Evolutionary conservation across 495 filamentous ascomycete genomes (phyloP).

Genomic region (Cenococcum geophilum): DNA sequence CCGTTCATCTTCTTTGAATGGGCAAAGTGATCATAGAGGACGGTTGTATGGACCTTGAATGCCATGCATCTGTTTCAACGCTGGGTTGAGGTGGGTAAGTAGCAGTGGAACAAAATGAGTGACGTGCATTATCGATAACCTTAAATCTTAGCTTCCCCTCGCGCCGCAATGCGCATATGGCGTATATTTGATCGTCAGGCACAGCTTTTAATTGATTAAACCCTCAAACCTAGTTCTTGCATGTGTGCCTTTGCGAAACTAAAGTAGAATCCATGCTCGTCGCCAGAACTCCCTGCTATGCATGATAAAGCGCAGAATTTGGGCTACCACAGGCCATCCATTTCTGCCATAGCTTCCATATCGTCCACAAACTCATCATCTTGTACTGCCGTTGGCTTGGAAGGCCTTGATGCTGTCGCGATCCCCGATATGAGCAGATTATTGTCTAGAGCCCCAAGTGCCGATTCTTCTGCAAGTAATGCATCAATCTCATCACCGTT

Average conservation of each 20-base stretch:
- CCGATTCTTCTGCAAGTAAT: slow-evolving; percentile 39
- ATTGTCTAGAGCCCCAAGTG: not conserved
- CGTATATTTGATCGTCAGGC: too few species aligned
- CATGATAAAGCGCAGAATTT: not conserved
- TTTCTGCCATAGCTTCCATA: slow-evolving; percentile 62
- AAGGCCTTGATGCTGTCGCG: not conserved
- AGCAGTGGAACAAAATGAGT: not conserved
- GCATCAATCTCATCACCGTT: slow-evolving; percentile 47
- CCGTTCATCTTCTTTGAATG: not conserved
- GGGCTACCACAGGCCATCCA: slow-evolving; percentile 55
- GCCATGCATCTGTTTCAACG: not conserved
- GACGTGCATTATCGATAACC: slow-evolving; percentile 1
- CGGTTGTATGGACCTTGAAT: too few species aligned
- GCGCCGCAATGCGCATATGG: not conserved
- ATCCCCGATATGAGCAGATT: not conserved
- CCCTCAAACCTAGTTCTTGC: too few species aligned
- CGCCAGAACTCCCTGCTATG: not conserved
- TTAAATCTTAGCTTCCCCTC: not conserved
- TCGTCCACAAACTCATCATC: slow-evolving; percentile 56
- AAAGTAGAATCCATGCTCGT: not conserved
- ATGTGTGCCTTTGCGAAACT: too few species aligned
- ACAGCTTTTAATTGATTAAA: too few species aligned
- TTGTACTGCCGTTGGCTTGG: not conserved
- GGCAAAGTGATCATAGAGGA: not conserved
- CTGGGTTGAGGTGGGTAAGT: not conserved